A percentile compares a stretch with the other conserved stretches of the same genome.
These are phyloP conservation scores for Phyllosticta citriasiana DNA, from an alignment of 2,329 filamentous ascomycete genomes.

Conservation along the genomic window DNA sequence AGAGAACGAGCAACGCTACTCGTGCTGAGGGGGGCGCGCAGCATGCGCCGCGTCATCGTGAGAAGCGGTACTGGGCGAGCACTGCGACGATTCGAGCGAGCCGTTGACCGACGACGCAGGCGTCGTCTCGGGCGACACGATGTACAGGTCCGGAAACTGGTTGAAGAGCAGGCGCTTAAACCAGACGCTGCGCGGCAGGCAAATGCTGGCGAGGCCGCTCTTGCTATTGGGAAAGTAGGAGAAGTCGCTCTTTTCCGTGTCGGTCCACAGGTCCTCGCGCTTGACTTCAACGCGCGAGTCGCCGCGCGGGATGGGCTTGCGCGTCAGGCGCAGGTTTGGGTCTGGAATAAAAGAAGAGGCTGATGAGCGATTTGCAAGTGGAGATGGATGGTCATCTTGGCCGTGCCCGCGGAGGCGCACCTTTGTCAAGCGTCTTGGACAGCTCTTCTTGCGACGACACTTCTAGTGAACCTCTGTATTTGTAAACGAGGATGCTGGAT, in stretches of 20 bases:
- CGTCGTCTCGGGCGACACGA: slow-evolving; percentile 34
- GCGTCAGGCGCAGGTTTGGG: slow-evolving; percentile 35
- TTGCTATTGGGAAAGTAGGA: slow-evolving; percentile 30
- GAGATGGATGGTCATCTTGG: not conserved
- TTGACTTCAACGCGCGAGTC: slow-evolving; percentile 37
- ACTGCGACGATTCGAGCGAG: slow-evolving; percentile 28
- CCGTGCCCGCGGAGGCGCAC: slow-evolving; percentile 16
- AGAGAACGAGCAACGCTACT: slow-evolving; percentile 8
- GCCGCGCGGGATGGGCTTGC: slow-evolving; percentile 36
- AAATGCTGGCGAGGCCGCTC: slow-evolving; percentile 37
- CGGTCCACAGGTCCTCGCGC: slow-evolving; percentile 35
- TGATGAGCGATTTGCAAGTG: slow-evolving; percentile 4
- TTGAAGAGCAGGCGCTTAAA: slow-evolving; percentile 37
- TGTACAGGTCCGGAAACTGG: slow-evolving; percentile 39
- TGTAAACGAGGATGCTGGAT: slow-evolving; percentile 36
- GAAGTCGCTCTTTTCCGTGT: slow-evolving; percentile 22
- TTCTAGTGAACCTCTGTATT: slow-evolving; percentile 34
- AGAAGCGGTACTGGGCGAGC: slow-evolving; percentile 19
- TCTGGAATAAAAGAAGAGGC: slow-evolving; percentile 20
- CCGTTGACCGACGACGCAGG: slow-evolving; percentile 27
- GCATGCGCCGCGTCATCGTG: slow-evolving; percentile 14
- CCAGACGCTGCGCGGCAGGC: slow-evolving; percentile 34
- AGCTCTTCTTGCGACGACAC: slow-evolving; percentile 36
- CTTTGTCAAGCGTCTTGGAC: slow-evolving; percentile 28
- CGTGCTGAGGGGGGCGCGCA: not conserved